Evolutionary conservation across 805 yeast genomes (phyloP).

Genomic region (Yamadazyma phyllophila): DNA sequence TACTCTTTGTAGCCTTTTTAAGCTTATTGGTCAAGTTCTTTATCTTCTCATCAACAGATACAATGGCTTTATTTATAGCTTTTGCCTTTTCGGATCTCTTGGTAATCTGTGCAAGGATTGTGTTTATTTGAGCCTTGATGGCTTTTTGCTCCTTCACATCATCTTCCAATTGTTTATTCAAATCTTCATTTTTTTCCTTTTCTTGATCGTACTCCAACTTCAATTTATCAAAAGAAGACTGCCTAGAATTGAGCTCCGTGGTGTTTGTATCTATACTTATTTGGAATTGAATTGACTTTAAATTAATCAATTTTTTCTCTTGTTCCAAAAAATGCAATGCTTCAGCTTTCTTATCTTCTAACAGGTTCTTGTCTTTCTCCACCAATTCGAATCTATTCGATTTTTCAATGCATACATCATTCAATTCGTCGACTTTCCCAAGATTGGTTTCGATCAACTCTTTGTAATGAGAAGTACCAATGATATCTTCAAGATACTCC

Average conservation of each 20-base stretch:
- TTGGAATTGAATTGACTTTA: slow-evolving; percentile 59
- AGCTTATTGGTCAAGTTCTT: slow-evolving; percentile 62
- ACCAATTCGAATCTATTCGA: slow-evolving; percentile 77
- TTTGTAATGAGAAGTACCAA: slow-evolving; percentile 89
- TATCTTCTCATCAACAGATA: slow-evolving; percentile 71
- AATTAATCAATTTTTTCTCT: slow-evolving; percentile 59
- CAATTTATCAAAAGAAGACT: slow-evolving; percentile 26
- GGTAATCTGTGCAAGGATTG: slow-evolving; percentile 20
- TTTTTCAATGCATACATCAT: slow-evolving; percentile 78
- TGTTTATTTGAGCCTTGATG: slow-evolving; percentile 23
- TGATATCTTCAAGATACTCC: slow-evolving; percentile 94
- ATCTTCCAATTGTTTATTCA: slow-evolving; percentile 24
- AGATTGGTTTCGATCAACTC: slow-evolving; percentile 64
- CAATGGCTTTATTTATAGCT: slow-evolving; percentile 47
- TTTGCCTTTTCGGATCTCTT: slow-evolving; percentile 28
- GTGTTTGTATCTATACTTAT: slow-evolving; percentile 41
- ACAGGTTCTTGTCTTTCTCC: slow-evolving; percentile 62
- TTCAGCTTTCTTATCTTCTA: slow-evolving; percentile 66
- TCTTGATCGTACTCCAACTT: slow-evolving; percentile 36
- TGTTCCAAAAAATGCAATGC: slow-evolving; percentile 64
- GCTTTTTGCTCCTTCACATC: slow-evolving; percentile 30
- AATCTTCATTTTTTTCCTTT: slow-evolving; percentile 23
- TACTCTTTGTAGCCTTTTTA: slow-evolving; percentile 56
- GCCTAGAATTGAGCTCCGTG: slow-evolving; percentile 37
- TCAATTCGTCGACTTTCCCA: slow-evolving; percentile 64